phyloP scores from a whole-genome alignment of 176 grass and related monocot genomes.

The Aegilops bicornis region DNA sequence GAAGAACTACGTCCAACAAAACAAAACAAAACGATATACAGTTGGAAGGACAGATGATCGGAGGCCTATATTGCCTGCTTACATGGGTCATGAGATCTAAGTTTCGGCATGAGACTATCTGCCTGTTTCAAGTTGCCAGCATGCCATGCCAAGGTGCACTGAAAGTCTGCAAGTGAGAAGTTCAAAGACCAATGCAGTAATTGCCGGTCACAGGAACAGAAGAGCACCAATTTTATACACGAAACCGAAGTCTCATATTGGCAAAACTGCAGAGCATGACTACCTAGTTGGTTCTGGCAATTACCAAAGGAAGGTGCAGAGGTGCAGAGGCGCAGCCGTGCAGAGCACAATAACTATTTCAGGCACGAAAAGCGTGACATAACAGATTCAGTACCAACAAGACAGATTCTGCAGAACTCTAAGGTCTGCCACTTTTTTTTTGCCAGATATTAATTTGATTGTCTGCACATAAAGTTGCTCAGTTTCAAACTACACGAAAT shows the following conservation, averaged over 20 bases:
- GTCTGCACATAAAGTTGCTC: background rate
- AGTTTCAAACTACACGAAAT: background rate
- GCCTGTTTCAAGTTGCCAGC: background rate
- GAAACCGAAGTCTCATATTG: background rate
- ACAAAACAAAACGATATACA: background rate
- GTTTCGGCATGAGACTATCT: background rate
- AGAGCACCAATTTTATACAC: background rate
- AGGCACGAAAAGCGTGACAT: background rate
- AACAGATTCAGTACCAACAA: background rate
- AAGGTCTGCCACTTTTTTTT: background rate
- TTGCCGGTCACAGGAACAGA: background rate
- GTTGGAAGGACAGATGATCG: too few relatives aligned
- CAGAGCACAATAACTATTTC: background rate
- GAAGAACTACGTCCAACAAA: background rate
- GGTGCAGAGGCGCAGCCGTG: background rate
- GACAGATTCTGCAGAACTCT: background rate
- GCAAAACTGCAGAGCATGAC: background rate
- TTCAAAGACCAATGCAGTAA: constrained; percentile 7
- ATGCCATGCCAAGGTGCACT: background rate
- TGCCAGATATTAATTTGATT: background rate
- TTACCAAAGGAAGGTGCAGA: background rate
- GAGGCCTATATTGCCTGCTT: too few relatives aligned
- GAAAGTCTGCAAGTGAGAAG: background rate
- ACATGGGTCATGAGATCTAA: background rate
- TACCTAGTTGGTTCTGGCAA: background rate